These are phyloP conservation scores for Penicillium sp. DNA, from an alignment of 2,329 filamentous ascomycete species.

Conservation along the genomic window DNA sequence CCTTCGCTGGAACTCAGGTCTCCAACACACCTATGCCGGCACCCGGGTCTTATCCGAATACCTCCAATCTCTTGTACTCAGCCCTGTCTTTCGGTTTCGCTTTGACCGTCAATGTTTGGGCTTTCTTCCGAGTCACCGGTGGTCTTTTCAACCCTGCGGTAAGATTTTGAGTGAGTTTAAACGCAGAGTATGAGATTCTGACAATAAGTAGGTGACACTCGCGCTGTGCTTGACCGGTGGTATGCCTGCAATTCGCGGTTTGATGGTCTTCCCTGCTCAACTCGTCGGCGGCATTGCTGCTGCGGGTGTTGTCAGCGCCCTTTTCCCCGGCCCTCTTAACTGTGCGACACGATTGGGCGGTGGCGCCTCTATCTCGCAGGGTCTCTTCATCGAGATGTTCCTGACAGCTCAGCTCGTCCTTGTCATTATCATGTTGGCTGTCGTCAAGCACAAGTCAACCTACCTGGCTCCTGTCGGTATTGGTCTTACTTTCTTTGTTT, in stretches of 20 bases:
- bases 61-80: slow-evolving; percentile 48
- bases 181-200: not conserved
- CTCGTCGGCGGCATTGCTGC: slow-evolving; percentile 63
- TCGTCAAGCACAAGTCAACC: slow-evolving; percentile 73
- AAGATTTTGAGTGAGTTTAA: slow-evolving; percentile 17
- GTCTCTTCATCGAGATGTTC: slow-evolving; percentile 70
- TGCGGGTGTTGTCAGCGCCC: slow-evolving; percentile 58
- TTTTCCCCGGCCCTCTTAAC: slow-evolving; percentile 61
- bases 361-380: slow-evolving; percentile 58
- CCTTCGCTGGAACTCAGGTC: slow-evolving; percentile 53
- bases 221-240: slow-evolving; percentile 63
- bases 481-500: slow-evolving; percentile 70
- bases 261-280: slow-evolving; percentile 60
- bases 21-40: slow-evolving; percentile 44
- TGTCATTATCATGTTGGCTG: slow-evolving; percentile 70
- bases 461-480: slow-evolving; percentile 73
- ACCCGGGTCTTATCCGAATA: slow-evolving; percentile 40
- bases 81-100: slow-evolving; percentile 52
- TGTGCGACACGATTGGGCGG: slow-evolving; percentile 61
- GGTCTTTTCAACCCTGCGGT: slow-evolving; percentile 57
- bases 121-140: slow-evolving; percentile 57
- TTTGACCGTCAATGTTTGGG: slow-evolving; percentile 58
- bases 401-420: slow-evolving; percentile 66
- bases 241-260: slow-evolving; percentile 56
- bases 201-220: slow-evolving; percentile 54